Percentiles rank a stretch among this genome's conserved stretches.
Evolutionary conservation across 2,329 filamentous ascomycete species (phyloP).

Genomic region (Myriangium duriaei): DNA sequence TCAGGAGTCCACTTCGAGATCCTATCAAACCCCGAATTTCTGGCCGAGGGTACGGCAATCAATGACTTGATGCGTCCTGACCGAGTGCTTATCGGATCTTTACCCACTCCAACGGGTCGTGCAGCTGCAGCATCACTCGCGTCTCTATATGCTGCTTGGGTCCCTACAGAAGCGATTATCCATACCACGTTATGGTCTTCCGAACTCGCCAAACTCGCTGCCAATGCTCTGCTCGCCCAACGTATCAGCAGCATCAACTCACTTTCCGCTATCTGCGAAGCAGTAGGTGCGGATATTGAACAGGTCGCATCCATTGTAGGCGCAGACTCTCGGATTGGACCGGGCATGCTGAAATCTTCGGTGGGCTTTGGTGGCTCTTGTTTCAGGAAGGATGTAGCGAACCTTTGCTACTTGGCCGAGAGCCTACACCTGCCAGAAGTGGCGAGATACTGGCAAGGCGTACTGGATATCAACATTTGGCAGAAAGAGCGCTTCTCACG

Average conservation of each 20-base stretch:
- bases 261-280: conserved; percentile 64
- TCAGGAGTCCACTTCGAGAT: conserved; percentile 60
- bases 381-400: conserved; percentile 70
- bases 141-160: conserved; percentile 58
- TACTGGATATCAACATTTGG: conserved; percentile 66
- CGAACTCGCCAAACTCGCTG: conserved; percentile 65
- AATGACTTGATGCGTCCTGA: conserved; percentile 58
- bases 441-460: conserved; percentile 60
- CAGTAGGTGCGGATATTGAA: conserved; percentile 58
- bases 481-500: conserved; percentile 57
- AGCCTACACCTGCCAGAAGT: conserved; percentile 58
- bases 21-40: conserved; percentile 70
- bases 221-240: conserved; percentile 70
- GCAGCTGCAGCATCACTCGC: conserved; percentile 52
- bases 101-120: conserved; percentile 46
- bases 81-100: conserved; percentile 62
- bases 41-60: conserved; percentile 66
- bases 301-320: conserved; percentile 33
- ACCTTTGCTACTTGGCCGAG: conserved; percentile 60
- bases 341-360: conserved; percentile 60
- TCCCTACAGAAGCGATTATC: conserved; percentile 53
- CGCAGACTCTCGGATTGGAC: conserved; percentile 55
- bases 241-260: conserved; percentile 72
- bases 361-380: conserved; percentile 71
- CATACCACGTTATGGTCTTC: conserved; percentile 66